Conservation (phyloP, 2,329 filamentous ascomycete genomes). For the Penicillium occitanis region DNA sequence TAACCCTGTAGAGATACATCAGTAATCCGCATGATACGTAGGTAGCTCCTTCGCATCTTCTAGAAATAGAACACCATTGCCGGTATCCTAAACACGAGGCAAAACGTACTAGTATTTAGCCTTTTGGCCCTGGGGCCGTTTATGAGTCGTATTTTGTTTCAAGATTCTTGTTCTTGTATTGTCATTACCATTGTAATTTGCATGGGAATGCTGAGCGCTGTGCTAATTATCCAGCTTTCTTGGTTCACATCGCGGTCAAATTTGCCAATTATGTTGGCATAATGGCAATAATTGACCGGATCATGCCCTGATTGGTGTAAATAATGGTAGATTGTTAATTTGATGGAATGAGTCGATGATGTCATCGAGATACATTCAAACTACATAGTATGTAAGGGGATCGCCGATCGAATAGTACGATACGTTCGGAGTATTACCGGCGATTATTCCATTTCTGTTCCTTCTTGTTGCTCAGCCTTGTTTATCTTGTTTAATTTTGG, state of each 20-base stretch:
- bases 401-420: background rate
- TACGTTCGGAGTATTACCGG: constrained; percentile 2
- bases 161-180: background rate
- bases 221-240: background rate
- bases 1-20: background rate
- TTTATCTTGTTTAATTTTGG: background rate
- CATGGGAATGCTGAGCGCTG: background rate
- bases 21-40: background rate
- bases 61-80: background rate
- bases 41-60: background rate
- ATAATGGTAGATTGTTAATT: background rate
- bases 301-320: background rate
- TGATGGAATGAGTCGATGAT: background rate
- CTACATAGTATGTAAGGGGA: background rate
- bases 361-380: background rate
- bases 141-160: background rate
- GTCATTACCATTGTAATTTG: background rate
- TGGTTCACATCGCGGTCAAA: background rate
- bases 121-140: background rate
- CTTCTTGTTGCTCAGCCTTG: background rate
- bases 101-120: background rate
- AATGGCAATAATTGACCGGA: background rate
- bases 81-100: background rate
- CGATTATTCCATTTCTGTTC: background rate
- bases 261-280: constrained; percentile 1